Conservation (phyloP, 164 flowering plant genomes). For the Hamamelis virginiana region DNA sequence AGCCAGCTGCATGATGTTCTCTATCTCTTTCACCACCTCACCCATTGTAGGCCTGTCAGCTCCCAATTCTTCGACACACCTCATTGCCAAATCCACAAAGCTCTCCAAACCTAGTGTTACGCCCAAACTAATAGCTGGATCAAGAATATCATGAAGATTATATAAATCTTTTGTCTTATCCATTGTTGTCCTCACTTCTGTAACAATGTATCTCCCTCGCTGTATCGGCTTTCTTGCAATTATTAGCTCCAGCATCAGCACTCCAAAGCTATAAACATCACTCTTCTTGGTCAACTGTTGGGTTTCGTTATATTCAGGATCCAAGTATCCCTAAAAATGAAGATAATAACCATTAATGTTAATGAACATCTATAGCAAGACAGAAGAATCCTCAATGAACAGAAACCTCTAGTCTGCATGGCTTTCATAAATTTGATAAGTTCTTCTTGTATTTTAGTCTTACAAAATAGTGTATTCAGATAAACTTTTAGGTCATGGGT, state of each 20-base stretch:
- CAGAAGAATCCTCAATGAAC: no score
- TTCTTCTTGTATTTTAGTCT: no score
- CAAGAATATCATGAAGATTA: conserved; percentile 47
- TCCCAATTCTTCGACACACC: no score
- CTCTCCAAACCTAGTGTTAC: conserved; percentile 30
- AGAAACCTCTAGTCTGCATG: no score
- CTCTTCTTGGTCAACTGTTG: conserved; percentile 66
- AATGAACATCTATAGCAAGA: not conserved
- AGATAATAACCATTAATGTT: not conserved
- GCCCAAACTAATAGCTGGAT: conserved; percentile 33
- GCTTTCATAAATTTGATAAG: no score
- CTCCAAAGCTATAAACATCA: conserved; percentile 73
- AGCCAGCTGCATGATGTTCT: conserved; percentile 48
- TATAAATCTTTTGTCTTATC: conserved; percentile 36
- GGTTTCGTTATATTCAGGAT: conserved; percentile 76
- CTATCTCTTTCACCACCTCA: conserved; percentile 63
- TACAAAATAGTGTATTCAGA: no score
- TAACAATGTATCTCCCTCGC: conserved; percentile 50
- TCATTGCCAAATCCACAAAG: no score
- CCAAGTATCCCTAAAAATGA: conserved; percentile 61
- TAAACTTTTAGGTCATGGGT: no score
- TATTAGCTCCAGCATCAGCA: conserved; percentile 58
- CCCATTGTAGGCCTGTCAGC: conserved; percentile 69
- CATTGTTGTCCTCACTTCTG: conserved; percentile 37
- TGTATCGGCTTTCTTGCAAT: conserved; percentile 59